Conservation (phyloP, 1,284 basidiomycete genomes). For the Cryptococcus sp. region DNA sequence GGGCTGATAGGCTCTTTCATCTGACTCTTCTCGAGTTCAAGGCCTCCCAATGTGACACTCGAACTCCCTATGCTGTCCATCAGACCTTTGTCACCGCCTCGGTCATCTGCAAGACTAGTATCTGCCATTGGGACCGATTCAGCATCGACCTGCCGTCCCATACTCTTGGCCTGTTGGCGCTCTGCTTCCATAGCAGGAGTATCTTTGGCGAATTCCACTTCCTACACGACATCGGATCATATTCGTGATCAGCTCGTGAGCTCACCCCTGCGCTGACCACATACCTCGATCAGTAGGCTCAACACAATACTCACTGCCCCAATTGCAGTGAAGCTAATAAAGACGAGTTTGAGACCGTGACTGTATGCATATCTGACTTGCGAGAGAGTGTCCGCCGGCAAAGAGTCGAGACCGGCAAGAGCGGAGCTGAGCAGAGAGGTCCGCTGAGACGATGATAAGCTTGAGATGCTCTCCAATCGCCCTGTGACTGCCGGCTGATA, state of each 20-base stretch:
- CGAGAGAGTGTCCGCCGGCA: constrained; percentile 9
- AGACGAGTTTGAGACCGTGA: constrained; percentile 28
- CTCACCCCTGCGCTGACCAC: background rate
- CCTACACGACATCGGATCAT: constrained; percentile 3
- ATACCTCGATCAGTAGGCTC: constrained; percentile 29
- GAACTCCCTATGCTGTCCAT: no score
- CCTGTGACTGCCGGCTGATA: constrained; percentile 27
- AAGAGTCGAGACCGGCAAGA: constrained; percentile 10
- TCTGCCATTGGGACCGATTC: no score
- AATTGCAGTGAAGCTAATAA: constrained; percentile 28
- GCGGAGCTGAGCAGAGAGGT: constrained; percentile 17
- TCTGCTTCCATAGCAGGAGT: constrained; percentile 5
- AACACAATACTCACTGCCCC: constrained; percentile 22
- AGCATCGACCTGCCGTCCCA: no score
- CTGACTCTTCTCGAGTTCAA: no score
- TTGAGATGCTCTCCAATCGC: constrained; percentile 7
- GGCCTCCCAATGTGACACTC: no score
- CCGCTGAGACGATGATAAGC: constrained; percentile 11
- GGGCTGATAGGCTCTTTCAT: no score
- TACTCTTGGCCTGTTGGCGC: background rate
- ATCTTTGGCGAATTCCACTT: constrained; percentile 24
- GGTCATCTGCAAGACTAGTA: no score
- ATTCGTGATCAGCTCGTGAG: no score
- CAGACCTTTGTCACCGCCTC: no score
- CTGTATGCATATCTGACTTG: constrained; percentile 26